These are phyloP conservation scores for Henckelia pumila DNA, from an alignment of 257 asterid species.

Conservation along the genomic window DNA sequence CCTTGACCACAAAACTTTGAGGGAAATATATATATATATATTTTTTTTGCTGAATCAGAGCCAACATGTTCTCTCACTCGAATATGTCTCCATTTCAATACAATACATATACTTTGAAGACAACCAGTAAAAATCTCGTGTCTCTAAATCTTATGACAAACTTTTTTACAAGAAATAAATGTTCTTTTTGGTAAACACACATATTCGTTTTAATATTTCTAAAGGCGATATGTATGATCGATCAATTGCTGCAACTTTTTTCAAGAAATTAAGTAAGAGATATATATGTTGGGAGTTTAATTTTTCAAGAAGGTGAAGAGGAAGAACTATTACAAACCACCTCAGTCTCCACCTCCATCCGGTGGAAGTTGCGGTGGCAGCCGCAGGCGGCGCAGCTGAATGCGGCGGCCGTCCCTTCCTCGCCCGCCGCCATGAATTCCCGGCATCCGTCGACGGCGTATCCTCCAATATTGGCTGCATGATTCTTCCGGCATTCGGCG, in stretches of 20 bases:
- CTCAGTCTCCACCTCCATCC: slow-evolving; percentile 28
- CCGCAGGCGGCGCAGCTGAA: slow-evolving; percentile 39
- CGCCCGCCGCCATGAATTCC: slow-evolving; percentile 41
- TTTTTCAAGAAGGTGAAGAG: background rate
- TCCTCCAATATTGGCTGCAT: slow-evolving; percentile 39
- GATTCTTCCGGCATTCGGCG: slow-evolving; percentile 44
- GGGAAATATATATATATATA: too few relatives aligned
- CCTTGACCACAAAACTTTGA: background rate
- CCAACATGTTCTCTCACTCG: background rate
- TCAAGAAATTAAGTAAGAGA: too few relatives aligned
- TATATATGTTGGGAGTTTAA: too few relatives aligned
- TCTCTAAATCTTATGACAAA: background rate
- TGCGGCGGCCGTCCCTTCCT: slow-evolving; percentile 30
- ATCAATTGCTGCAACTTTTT: too few relatives aligned
- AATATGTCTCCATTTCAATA: too few relatives aligned
- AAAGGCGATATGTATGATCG: too few relatives aligned
- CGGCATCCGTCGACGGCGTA: slow-evolving; percentile 46
- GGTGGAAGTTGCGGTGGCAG: slow-evolving; percentile 27
- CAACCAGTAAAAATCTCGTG: background rate
- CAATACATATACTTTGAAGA: background rate
- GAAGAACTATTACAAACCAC: slow-evolving; percentile 28
- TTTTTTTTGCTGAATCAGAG: background rate
- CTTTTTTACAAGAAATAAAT: background rate
- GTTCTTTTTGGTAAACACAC: too few relatives aligned
- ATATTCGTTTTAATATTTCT: too few relatives aligned